Evolutionary conservation across 2,329 filamentous ascomycete species (phyloP), one percentile per base, ranked within the genome.

Genomic region (Plectosphaerella cucumerina): DNA sequence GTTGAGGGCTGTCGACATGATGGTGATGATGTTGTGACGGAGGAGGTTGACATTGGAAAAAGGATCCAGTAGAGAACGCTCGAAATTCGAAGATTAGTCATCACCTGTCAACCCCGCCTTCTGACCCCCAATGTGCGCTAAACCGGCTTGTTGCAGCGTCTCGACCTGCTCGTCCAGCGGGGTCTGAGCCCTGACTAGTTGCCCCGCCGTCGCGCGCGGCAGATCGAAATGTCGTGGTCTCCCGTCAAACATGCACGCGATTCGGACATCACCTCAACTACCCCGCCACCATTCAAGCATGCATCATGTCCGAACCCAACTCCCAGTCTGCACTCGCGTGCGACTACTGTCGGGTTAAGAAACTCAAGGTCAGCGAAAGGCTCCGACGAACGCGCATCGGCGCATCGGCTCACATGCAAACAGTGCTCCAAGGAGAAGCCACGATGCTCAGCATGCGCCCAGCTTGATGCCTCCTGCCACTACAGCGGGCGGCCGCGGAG

Each of bases 401-500:
- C 12, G 17, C 11, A 26, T 15, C 42, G 47, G 9, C 21, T 35
- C 11, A 34, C 42, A 5, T 17, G 23, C 8, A 21, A 17, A 10
- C 35, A 63, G 60, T 63, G 61, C 44, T 61, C 60, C 14, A 61
- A 60, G 45, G 54, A 62, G 18, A 50, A 54, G 2, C 61, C 61
- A 1, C 54, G 48, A 20, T 64, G 61, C 50, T 56, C 35, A n/a
- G 56, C 56, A 15, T 64, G 60, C 31, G 31, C 56, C 6, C 57
- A 60, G 44, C 59, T 60, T 46, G 48, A 50, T 35, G 49, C 54
- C 33, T 15, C 51, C 22, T 64, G 61, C 46, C 58, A 62, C 37
- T 63, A 64, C 44, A 63, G 61, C 44, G 59, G 61, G 20, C 55
- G 56, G 12, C 55, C 59, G 26, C 52, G 50, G 23, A 55, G 60